phyloP scores from a whole-genome alignment of 257 asterid genomes.

The Solanum chilense region DNA sequence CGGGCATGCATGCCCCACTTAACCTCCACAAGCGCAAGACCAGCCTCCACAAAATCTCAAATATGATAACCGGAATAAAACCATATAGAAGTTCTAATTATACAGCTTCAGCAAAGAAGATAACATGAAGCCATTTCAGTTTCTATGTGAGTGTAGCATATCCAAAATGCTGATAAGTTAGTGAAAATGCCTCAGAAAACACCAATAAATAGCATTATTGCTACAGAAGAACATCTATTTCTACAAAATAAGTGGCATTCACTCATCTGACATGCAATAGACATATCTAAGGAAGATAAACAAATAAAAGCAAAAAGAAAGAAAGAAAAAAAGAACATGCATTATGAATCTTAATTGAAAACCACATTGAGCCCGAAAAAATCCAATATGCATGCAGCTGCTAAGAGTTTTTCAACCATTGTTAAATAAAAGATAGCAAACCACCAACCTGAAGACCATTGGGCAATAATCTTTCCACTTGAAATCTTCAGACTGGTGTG shows the following conservation, averaged over 20 bases:
- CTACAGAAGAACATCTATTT: not conserved
- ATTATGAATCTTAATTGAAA: not conserved
- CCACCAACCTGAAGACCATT: slow-evolving; percentile 86
- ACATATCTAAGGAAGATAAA: not conserved
- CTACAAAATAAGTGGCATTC: not conserved
- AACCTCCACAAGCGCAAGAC: not conserved
- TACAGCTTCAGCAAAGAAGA: not conserved
- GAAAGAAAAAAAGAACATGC: not conserved
- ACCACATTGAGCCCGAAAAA: not conserved
- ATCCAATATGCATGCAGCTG: not conserved
- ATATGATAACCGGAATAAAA: not conserved
- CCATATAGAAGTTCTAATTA: not conserved
- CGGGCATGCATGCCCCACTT: not conserved
- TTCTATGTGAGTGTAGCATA: not conserved
- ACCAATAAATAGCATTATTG: not conserved
- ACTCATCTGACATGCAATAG: not conserved
- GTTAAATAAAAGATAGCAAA: not conserved
- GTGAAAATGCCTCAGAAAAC: not conserved
- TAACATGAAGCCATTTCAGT: not conserved
- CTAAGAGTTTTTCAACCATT: not conserved
- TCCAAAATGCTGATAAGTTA: not conserved
- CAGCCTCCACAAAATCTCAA: not conserved
- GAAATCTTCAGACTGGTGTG: slow-evolving; percentile 93
- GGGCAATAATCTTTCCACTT: slow-evolving; percentile 99
- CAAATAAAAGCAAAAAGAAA: not conserved